These are phyloP conservation scores for Silybum marianum DNA, from an alignment of 129 eudicot genomes.

Conservation along the genomic window DNA sequence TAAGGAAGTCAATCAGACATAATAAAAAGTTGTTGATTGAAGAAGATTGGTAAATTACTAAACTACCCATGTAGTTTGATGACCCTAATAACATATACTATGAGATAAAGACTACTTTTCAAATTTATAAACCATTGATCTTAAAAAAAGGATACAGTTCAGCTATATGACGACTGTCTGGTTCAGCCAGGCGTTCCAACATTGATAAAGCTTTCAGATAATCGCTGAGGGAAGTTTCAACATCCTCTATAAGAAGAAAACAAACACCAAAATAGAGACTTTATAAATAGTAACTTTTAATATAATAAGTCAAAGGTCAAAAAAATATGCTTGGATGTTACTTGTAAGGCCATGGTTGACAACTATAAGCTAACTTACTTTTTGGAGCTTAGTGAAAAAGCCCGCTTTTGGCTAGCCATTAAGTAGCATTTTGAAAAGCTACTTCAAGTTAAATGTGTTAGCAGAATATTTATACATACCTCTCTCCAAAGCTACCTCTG, in stretches of 20 bases:
- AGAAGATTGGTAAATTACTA: not conserved
- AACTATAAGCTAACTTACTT: not conserved
- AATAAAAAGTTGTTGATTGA: not conserved
- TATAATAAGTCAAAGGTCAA: not conserved
- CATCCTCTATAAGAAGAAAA: constrained; percentile 69
- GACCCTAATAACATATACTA: not conserved
- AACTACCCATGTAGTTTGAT: not conserved
- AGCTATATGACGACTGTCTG: constrained; percentile 87
- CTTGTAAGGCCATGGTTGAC: not conserved
- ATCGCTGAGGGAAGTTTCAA: constrained; percentile 88
- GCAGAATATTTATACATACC: constrained; percentile 42
- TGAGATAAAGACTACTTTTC: not conserved
- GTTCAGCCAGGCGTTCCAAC: constrained; percentile 88
- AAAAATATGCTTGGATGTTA: not conserved
- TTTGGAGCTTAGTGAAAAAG: not conserved
- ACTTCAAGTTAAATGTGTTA: constrained; percentile 3
- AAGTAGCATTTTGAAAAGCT: not conserved
- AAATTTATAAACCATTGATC: not conserved
- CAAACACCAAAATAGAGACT: constrained; percentile 6
- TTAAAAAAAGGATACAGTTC: constrained; percentile 87
- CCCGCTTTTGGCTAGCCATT: not conserved
- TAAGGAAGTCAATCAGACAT: constrained; percentile 37
- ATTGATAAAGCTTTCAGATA: constrained; percentile 83
- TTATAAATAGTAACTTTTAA: not conserved
- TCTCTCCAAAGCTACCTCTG: constrained; percentile 86